A percentile compares a stretch with the other conserved stretches of the same genome.
phyloP scores from a whole-genome alignment of 257 asterid species.

The Ophiorrhiza pumila region DNA sequence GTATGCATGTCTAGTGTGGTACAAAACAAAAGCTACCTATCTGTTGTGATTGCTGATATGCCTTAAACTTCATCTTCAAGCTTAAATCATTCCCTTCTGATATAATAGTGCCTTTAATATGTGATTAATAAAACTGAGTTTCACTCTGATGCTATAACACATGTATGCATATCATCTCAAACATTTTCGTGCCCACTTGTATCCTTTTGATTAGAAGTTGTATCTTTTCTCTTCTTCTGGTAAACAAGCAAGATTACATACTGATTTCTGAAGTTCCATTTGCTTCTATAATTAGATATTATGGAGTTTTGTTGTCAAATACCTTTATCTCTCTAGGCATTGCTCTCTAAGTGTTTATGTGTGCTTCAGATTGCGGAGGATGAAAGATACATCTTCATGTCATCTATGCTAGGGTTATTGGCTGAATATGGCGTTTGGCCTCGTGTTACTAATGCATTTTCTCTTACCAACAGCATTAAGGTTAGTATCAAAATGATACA shows the following conservation, averaged over 20 bases:
- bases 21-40: neutral
- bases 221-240: neutral
- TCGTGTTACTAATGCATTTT: slow-evolving; percentile 77
- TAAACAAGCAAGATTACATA: neutral
- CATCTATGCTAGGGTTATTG: slow-evolving; percentile 73
- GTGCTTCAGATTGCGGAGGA: slow-evolving; percentile 71
- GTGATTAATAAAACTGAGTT: neutral
- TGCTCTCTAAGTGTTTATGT: slow-evolving; percentile 17
- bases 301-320: neutral
- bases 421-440: slow-evolving; percentile 82
- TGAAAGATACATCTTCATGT: slow-evolving; percentile 64
- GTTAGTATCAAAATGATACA: slow-evolving; percentile 27
- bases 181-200: too few species aligned
- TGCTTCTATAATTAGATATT: neutral
- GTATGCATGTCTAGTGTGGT: neutral
- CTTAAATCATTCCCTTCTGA: neutral
- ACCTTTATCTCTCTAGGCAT: slow-evolving; percentile 11
- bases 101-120: neutral
- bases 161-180: neutral
- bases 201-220: neutral
- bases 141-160: neutral
- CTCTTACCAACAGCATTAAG: slow-evolving; percentile 74
- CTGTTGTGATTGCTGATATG: neutral
- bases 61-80: neutral
- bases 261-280: neutral